A percentile compares a stretch with the other conserved stretches of the same genome.
phyloP scores from a whole-genome alignment of 2,329 filamentous ascomycete species.

The Verticillium albo-atrum region DNA sequence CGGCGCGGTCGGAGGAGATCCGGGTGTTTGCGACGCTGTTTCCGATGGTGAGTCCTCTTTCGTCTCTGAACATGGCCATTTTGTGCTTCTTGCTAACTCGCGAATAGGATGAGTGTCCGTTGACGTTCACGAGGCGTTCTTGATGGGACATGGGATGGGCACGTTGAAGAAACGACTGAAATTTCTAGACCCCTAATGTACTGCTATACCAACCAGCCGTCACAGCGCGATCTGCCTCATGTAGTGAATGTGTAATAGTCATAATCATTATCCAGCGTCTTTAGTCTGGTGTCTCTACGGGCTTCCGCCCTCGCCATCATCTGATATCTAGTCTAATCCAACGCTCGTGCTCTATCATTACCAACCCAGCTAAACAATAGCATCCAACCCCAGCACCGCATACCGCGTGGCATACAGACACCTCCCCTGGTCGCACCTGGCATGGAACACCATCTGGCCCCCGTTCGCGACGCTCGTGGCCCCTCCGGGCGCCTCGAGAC shows the following conservation, averaged over 20 bases:
- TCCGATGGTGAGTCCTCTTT: constrained; percentile 34
- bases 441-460: constrained; percentile 30
- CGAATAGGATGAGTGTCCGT: constrained; percentile 27
- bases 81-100: constrained; percentile 3
- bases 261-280: neutral
- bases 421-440: constrained; percentile 25
- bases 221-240: too few species aligned
- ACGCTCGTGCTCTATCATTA: neutral
- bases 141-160: neutral
- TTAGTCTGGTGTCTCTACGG: neutral
- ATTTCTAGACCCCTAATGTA: too few species aligned
- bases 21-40: constrained; percentile 44
- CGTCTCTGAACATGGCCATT: neutral
- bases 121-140: constrained; percentile 27
- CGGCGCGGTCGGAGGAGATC: constrained; percentile 43
- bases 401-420: constrained; percentile 29
- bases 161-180: neutral
- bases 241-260: neutral
- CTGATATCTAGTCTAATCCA: neutral
- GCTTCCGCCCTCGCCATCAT: neutral
- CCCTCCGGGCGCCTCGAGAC: constrained; percentile 35
- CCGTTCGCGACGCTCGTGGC: constrained; percentile 27
- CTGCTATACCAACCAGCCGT: too few species aligned
- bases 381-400: neutral
- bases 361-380: neutral